Evolutionary conservation across 441 rosid species (phyloP), one percentile per base, ranked within the genome.

Genomic region (Populus trichocarpa): DNA sequence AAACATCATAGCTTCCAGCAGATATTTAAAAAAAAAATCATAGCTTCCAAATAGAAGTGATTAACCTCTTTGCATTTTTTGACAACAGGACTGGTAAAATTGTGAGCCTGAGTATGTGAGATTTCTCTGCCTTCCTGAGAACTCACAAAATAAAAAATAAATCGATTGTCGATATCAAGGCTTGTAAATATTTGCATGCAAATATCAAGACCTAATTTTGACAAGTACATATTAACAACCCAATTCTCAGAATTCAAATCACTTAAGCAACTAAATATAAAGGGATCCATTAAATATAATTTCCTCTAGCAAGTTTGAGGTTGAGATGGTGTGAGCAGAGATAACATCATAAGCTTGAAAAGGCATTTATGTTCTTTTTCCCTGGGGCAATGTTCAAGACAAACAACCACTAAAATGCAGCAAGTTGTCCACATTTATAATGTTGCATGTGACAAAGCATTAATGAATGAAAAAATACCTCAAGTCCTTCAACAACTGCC

Each of bases 401-500:
- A 68, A 75, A 61, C 72, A 28, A 61, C 35, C 63, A 73, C 66
- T 69, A 20, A 69, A 26, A 66, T 46, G 79, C 53, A 80, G 72
- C 18, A 36, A 25, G 59, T 30, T 40, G 79, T 40, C 36, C 32
- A 36, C 23, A 79, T 42, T 70, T 65, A 40, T 13, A 59, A 74
- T 72, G 72, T 63, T 66, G 75, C 59, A 38, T 28, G 14, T 10
- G 35, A 57, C 12, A 67, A 73, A 38, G 18, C 2, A 30, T 22
- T 32, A 26, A 23, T 30, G 25, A 46, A 20, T 8, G 40, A 68
- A 75, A 50, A 23, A 12, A 53, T 70, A 97, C 99, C 98, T 97
- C 98, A 87, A 97, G 93, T 74, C 98, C 98, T 85, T 92, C 99
- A 86, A 93, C 99, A 85, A 93, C 90, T 68, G 96, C 88, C 87